Evolutionary conservation across 2,329 filamentous ascomycete species (phyloP), one percentile per base, ranked within the genome.

Genomic region (Madurella mycetomatis): DNA sequence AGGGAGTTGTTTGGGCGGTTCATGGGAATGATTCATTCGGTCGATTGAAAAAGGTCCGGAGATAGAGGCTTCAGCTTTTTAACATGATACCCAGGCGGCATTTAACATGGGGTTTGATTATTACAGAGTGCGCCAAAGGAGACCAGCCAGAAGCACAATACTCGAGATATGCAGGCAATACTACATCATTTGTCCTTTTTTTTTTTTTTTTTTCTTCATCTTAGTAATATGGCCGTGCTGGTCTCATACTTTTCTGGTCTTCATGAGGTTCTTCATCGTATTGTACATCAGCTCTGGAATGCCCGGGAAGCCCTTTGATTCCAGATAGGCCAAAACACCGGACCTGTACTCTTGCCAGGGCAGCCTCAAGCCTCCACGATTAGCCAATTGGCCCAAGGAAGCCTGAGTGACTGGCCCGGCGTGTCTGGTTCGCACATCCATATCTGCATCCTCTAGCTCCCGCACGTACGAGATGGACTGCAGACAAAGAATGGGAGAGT

Each of bases 281-380:
- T 84, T 89, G 68, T 87, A 87, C 78, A 95, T 86, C 64, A 95
- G 71, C 59, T 85, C 78, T 15, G 81, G 79, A 31, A 92, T 76
- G 0, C 90, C 90, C 11, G 69, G 72, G 44, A 87, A 76, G 0
- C 86, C 87, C 50, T 78, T 79, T 5, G 72, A 73, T 55, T 86
- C 85, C 57, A 95, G 70, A 70, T 84, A 83, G 47, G 78, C 76
- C 53, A 95, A 71, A 58, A 92, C 85, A n/a, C 82, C 80, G 5
- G 90, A 74, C 54, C 87, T 79, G 68, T 91, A 95, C 47, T 88
- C 83, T 62, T 86, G 82, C 86, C 87, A 95, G 13, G 75, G 76
- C 40, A 92, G 66, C 48, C 71, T 75, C 25, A 90, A 67, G 0
- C 90, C 90, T 1, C 87, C 87, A 15, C 81, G 78, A 37, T 76